Conservation (phyloP, 495 filamentous ascomycete genomes). For the Podospora conica region DNA sequence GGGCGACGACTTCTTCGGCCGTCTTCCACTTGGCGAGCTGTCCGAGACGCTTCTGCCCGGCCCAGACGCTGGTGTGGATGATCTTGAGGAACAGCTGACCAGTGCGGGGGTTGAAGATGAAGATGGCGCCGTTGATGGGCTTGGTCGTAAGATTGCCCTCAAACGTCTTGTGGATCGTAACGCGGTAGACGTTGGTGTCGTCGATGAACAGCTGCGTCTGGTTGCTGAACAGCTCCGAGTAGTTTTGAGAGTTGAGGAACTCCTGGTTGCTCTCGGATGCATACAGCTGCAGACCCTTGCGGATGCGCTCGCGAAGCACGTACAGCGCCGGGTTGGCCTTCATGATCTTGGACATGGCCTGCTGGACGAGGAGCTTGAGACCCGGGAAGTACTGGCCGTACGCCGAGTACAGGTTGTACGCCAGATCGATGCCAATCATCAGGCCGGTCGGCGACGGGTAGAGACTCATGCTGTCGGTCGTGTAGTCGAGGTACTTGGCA, state of each 20-base stretch:
- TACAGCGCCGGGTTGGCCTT: conserved; percentile 98
- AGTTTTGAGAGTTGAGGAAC: conserved; percentile 99
- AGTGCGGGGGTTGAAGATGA: conserved; percentile 98
- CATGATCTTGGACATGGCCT: conserved; percentile 99
- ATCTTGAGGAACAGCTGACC: conserved; percentile 99
- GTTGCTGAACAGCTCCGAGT: conserved; percentile 98
- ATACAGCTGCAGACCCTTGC: conserved; percentile 97
- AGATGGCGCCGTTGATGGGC: conserved; percentile 99
- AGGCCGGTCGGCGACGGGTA: conserved; percentile 96
- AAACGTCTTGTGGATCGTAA: conserved; percentile 99
- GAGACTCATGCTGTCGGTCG: conserved; percentile 97
- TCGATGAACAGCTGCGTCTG: conserved; percentile 99
- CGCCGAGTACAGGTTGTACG: conserved; percentile 96
- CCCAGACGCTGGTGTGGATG: conserved; percentile 99
- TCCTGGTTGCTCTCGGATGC: conserved; percentile 99
- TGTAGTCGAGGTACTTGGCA: conserved; percentile 98
- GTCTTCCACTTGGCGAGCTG: conserved; percentile 99
- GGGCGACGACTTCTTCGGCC: conserved; percentile 96
- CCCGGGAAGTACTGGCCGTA: conserved; percentile 99
- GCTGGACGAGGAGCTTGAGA: conserved; percentile 90
- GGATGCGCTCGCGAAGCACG: conserved; percentile 93
- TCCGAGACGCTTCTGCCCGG: conserved; percentile 97
- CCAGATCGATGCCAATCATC: conserved; percentile 97
- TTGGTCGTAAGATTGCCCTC: conserved; percentile 99
- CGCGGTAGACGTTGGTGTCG: conserved; percentile 98